A percentile compares a stretch with the other conserved stretches of the same genome.
phyloP scores from a whole-genome alignment of 2,329 filamentous ascomycete species.

The Aureobasidium sp. region DNA sequence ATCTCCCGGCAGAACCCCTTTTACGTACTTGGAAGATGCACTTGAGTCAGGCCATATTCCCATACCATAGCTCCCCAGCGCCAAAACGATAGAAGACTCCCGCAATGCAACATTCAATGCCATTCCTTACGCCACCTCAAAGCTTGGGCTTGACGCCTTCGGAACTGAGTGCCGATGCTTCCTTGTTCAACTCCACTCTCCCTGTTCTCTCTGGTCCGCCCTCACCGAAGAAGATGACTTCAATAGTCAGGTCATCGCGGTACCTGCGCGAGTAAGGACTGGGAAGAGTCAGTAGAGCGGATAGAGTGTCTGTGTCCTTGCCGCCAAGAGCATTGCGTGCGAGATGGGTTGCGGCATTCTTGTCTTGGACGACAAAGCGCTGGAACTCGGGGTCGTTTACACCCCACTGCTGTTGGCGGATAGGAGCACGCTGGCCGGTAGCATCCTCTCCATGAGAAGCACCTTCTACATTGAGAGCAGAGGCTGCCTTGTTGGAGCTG shows the following conservation, averaged over 20 bases:
- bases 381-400: constrained; percentile 63
- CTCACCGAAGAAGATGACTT: constrained; percentile 97
- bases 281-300: constrained; percentile 81
- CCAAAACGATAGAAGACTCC: not conserved
- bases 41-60: not conserved
- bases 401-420: constrained; percentile 87
- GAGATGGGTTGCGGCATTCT: constrained; percentile 92
- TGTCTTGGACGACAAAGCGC: constrained; percentile 89
- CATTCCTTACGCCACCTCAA: constrained; percentile 5
- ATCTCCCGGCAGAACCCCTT: not conserved
- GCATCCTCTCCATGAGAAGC: constrained; percentile 36
- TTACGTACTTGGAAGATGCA: not conserved
- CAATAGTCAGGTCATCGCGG: constrained; percentile 89
- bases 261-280: constrained; percentile 88
- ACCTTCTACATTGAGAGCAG: constrained; percentile 68
- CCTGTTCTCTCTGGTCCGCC: constrained; percentile 64
- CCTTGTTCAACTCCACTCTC: constrained; percentile 73
- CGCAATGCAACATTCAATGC: constrained; percentile 6
- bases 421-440: constrained; percentile 75
- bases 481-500: constrained; percentile 40
- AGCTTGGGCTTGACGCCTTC: constrained; percentile 19
- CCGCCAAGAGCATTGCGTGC: constrained; percentile 92
- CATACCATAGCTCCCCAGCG: not conserved
- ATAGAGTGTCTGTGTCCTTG: constrained; percentile 87
- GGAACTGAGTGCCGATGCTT: constrained; percentile 53